These are phyloP conservation scores for Rhodofomes roseus DNA, from an alignment of 1,284 basidiomycete genomes.

Conservation along the genomic window DNA sequence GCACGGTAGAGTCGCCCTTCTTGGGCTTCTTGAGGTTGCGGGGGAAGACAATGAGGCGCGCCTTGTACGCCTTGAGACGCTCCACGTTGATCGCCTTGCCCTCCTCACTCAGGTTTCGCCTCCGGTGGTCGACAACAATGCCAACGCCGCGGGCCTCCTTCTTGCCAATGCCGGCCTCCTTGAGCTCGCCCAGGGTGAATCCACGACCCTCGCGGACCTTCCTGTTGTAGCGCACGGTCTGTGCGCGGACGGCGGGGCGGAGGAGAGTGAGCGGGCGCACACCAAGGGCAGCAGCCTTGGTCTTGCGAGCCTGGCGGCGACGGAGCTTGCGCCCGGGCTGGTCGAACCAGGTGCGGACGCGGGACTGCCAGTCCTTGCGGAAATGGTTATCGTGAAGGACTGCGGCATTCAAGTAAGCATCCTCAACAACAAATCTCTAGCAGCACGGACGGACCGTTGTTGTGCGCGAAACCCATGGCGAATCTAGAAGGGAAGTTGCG, in stretches of 20 bases:
- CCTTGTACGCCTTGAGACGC: constrained; percentile 93
- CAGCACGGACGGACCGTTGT: constrained; percentile 59
- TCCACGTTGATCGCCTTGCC: constrained; percentile 95
- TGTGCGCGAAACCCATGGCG: constrained; percentile 75
- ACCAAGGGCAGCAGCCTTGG: constrained; percentile 90
- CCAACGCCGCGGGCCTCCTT: constrained; percentile 94
- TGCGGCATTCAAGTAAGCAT: constrained; percentile 32
- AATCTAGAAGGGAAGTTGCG: constrained; percentile 21
- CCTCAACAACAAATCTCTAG: neutral
- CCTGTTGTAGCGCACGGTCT: constrained; percentile 98
- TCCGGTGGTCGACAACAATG: constrained; percentile 95
- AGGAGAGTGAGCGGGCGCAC: constrained; percentile 91
- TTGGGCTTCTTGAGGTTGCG: constrained; percentile 95
- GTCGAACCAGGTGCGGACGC: constrained; percentile 98
- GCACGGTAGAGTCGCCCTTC: constrained; percentile 87
- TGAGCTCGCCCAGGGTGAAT: constrained; percentile 94
- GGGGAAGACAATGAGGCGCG: constrained; percentile 88
- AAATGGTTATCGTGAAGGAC: constrained; percentile 95
- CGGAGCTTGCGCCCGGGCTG: constrained; percentile 98
- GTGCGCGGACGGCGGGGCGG: constrained; percentile 95
- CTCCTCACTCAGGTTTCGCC: constrained; percentile 97
- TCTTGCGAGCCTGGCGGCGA: constrained; percentile 89
- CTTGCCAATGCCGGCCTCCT: constrained; percentile 90
- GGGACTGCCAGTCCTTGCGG: constrained; percentile 97
- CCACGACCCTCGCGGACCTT: constrained; percentile 97